phyloP scores from a whole-genome alignment of 2,329 filamentous ascomycete genomes.

The Ophiostoma himal-ulmi region DNA sequence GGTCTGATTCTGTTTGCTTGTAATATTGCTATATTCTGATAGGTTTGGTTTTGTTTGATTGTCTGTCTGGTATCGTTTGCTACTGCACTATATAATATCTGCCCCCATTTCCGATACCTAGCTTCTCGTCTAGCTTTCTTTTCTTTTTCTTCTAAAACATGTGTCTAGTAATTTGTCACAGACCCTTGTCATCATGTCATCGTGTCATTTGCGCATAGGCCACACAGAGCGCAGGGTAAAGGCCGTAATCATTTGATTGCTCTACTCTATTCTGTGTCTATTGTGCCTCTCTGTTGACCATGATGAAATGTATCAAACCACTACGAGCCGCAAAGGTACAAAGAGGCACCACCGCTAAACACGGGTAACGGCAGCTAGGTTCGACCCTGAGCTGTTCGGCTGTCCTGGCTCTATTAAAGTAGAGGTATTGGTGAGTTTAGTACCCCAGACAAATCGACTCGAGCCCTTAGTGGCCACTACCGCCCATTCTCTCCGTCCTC shows the following conservation, averaged over 20 bases:
- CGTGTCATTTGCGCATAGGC: too few relatives aligned
- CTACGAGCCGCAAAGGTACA: neutral
- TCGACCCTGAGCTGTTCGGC: neutral
- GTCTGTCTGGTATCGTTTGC: neutral
- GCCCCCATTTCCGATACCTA: neutral
- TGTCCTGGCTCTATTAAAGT: too few relatives aligned
- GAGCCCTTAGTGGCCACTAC: too few relatives aligned
- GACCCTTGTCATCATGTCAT: neutral
- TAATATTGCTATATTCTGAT: neutral
- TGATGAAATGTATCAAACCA: neutral
- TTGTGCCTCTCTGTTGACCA: too few relatives aligned
- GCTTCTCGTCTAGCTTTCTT: neutral
- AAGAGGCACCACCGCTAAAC: neutral
- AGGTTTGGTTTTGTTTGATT: neutral
- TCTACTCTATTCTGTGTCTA: too few relatives aligned
- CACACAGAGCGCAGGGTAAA: too few relatives aligned
- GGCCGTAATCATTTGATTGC: too few relatives aligned
- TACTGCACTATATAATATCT: neutral
- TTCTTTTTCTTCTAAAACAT: neutral
- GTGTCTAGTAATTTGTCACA: neutral
- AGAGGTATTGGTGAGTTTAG: too few relatives aligned
- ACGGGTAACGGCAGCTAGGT: slow-evolving; percentile 7
- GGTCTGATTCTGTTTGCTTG: neutral
- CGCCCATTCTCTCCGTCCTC: too few relatives aligned
- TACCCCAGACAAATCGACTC: too few relatives aligned